Evolutionary conservation across 2,329 filamentous ascomycete species (phyloP).

Genomic region (Cucurbitaria berberidis): DNA sequence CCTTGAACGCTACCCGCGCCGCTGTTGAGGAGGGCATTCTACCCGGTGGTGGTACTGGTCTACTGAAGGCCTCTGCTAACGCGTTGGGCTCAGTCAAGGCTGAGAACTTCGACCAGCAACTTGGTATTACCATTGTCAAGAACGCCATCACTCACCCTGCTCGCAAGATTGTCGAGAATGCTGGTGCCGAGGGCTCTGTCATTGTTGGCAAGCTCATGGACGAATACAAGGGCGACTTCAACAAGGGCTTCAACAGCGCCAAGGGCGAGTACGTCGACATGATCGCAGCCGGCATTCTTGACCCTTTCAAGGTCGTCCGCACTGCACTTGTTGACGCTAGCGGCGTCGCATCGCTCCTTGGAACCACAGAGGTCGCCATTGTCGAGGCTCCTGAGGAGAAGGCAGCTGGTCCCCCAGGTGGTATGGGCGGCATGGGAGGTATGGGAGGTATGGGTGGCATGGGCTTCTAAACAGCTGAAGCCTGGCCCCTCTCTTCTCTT

Average conservation of each 20-base stretch:
- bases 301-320: conserved; percentile 98
- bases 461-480: conserved; percentile 58
- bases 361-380: conserved; percentile 97
- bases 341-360: conserved; percentile 94
- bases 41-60: conserved; percentile 95
- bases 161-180: conserved; percentile 96
- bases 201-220: conserved; percentile 98
- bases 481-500: conserved; percentile 30
- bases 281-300: conserved; percentile 95
- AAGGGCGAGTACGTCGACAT: conserved; percentile 99
- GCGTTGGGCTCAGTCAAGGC: conserved; percentile 83
- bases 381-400: conserved; percentile 97
- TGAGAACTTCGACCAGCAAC: conserved; percentile 98
- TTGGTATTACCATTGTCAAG: conserved; percentile 97
- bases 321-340: conserved; percentile 93
- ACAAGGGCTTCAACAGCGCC: conserved; percentile 95
- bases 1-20: conserved; percentile 95
- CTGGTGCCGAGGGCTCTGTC: conserved; percentile 92
- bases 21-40: conserved; percentile 99
- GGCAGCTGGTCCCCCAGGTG: conserved; percentile 58
- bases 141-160: conserved; percentile 96
- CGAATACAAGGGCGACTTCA: conserved; percentile 90
- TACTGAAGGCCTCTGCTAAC: conserved; percentile 95
- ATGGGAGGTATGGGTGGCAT: conserved; percentile 65
- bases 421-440: conserved; percentile 64